Base-by-base conservation (phyloP, 2,329 filamentous ascomycete genomes). In the Chaetomium strumarium region DNA sequence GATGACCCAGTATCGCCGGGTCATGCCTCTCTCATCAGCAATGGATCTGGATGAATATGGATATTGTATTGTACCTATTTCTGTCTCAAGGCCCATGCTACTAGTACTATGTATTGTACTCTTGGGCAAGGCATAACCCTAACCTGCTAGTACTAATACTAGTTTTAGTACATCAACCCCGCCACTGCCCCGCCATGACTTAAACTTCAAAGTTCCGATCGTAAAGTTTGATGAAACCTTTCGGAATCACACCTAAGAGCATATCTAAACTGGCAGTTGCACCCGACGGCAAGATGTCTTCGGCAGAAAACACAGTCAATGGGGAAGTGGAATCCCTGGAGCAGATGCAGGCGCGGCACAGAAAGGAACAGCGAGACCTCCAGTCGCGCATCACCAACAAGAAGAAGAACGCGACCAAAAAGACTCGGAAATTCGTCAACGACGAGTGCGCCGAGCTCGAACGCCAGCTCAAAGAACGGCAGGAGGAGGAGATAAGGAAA, bases 401-500 rank as follows among this genome's bases (percentile, higher is more conserved):
- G 78, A 99, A 96, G 77, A 97, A 96, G 76, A 86, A 88, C 61
- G 91, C 93, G 14, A 95, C 86, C 43, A 99, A 97, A 72, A 90
- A 83, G 81, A 91, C 78, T 61, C 81, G 74, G 64, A 89, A 86
- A 67, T 84, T 85, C 29, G 75, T 92, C 64, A 89, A 86, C 38
- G 77, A 86, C 48, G 88, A 92, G 66, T 90, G 88, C 60, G 85
- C 85, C 55, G 75, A 80, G 49, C 74, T 90, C 58, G 87, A 92
- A 67, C 74, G 79, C 8, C 71, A 80, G 51, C 66, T 88, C 39
- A 82, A 80, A 57, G 84, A 87, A 63, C 75, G 78, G 59, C 88
- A 93, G 51, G 78, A 75, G 11, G 73, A 72, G 5, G 86, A 90
- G 66, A 58, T 83, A 5, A 74, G 74, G 8, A 67, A 64, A 1